phyloP scores from a whole-genome alignment of 257 asterid species.

The Vinca minor region DNA sequence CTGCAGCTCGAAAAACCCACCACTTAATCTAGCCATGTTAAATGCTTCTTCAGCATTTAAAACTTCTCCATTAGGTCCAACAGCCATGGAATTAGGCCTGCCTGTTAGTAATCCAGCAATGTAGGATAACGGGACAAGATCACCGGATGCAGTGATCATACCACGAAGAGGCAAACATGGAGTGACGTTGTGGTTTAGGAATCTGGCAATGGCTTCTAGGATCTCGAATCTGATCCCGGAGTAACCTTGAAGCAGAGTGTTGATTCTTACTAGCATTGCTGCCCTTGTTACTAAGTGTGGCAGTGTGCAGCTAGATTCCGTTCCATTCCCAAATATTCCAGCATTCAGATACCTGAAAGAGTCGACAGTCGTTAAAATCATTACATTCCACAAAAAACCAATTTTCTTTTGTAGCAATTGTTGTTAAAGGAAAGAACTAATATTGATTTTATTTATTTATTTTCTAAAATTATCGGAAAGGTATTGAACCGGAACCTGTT shows the following conservation, averaged over 20 bases:
- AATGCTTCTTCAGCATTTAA: slow-evolving; percentile 39
- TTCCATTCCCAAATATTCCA: slow-evolving; percentile 38
- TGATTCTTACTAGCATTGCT: slow-evolving; percentile 47
- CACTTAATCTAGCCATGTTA: slow-evolving; percentile 22
- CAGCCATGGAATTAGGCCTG: slow-evolving; percentile 41
- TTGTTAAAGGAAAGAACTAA: background rate
- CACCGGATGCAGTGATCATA: slow-evolving; percentile 43
- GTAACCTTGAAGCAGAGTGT: slow-evolving; percentile 47
- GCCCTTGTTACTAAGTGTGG: slow-evolving; percentile 47
- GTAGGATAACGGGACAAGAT: slow-evolving; percentile 44
- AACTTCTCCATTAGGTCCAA: slow-evolving; percentile 36
- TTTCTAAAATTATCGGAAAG: too few species aligned
- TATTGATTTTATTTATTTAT: too few species aligned
- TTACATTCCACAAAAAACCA: background rate
- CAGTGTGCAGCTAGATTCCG: slow-evolving; percentile 33
- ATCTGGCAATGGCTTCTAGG: slow-evolving; percentile 41
- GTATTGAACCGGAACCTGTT: too few species aligned
- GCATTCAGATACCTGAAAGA: slow-evolving; percentile 39
- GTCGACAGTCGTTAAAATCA: background rate
- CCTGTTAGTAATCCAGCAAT: slow-evolving; percentile 43
- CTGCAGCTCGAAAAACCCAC: slow-evolving; percentile 41
- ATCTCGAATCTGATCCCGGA: slow-evolving; percentile 48
- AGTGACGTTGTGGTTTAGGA: slow-evolving; percentile 40
- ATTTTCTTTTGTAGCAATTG: too few species aligned
- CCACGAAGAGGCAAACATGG: slow-evolving; percentile 52